Evolutionary conservation across 352 stramenopile species (phyloP).

Genomic region (Globisporangium lucens): DNA sequence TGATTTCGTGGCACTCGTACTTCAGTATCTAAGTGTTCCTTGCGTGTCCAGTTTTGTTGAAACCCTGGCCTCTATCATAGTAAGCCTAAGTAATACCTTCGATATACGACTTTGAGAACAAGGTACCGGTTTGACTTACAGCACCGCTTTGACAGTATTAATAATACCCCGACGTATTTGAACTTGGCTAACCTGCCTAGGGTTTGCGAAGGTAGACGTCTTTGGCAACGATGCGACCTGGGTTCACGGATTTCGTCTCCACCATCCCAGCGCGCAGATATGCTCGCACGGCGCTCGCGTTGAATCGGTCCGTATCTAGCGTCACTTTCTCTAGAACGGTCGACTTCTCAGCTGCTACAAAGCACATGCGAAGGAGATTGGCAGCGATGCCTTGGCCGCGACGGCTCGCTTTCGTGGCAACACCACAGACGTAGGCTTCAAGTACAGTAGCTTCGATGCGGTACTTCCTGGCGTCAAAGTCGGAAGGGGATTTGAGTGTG

Average conservation of each 20-base stretch:
- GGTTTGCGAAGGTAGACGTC: background rate
- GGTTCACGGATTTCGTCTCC: background rate
- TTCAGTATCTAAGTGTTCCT: too few relatives aligned
- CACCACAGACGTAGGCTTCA: background rate
- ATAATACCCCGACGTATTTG: background rate
- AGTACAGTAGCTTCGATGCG: background rate
- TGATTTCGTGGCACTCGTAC: too few relatives aligned
- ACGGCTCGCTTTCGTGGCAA: background rate
- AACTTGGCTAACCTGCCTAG: background rate
- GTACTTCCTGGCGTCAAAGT: conserved; percentile 2
- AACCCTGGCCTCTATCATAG: background rate
- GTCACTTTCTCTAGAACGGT: background rate
- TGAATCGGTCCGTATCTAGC: conserved; percentile 2
- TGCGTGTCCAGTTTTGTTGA: too few relatives aligned
- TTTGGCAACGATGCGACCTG: background rate
- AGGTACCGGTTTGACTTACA: background rate
- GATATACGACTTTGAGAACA: background rate
- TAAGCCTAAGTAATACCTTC: too few relatives aligned
- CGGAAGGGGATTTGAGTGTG: background rate
- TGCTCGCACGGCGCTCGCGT: conserved; percentile 1
- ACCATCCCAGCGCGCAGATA: conserved; percentile 1
- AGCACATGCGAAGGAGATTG: background rate
- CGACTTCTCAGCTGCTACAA: background rate
- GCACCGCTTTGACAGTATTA: background rate
- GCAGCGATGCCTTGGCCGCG: background rate